Conservation (phyloP, 306 rosid genomes). For the Begonia masoniana region DNA sequence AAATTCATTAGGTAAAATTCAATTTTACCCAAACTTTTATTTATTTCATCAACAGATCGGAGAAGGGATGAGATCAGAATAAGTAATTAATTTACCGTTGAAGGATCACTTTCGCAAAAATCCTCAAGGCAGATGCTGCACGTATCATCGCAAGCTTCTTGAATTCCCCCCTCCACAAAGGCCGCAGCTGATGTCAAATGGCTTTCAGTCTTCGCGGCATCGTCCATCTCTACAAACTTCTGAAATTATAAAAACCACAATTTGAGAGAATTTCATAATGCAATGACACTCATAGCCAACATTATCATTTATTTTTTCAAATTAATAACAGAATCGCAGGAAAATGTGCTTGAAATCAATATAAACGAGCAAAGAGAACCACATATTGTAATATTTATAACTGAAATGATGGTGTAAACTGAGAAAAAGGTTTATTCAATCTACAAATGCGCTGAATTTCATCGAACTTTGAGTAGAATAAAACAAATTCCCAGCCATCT, state of each 20-base stretch:
- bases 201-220: conserved; percentile 24
- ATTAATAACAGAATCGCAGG: not conserved
- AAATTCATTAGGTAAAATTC: too few relatives aligned
- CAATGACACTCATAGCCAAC: not conserved
- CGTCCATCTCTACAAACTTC: conserved; percentile 37
- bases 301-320: not conserved
- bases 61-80: not conserved
- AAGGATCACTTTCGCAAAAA: conserved; percentile 81
- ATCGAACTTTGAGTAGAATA: too few relatives aligned
- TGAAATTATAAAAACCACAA: conserved; percentile 24
- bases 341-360: not conserved
- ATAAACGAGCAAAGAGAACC: not conserved
- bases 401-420: not conserved
- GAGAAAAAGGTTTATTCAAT: not conserved
- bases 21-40: too few relatives aligned
- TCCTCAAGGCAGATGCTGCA: conserved; percentile 94
- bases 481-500: too few relatives aligned
- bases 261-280: not conserved
- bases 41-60: not conserved
- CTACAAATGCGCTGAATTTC: too few relatives aligned
- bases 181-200: conserved; percentile 94
- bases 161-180: conserved; percentile 96
- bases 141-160: conserved; percentile 90
- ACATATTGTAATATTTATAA: not conserved
- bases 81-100: conserved; percentile 32